Evolutionary conservation across 1,139 yeast species (phyloP).

Genomic region (Starmera stellimalicola): DNA sequence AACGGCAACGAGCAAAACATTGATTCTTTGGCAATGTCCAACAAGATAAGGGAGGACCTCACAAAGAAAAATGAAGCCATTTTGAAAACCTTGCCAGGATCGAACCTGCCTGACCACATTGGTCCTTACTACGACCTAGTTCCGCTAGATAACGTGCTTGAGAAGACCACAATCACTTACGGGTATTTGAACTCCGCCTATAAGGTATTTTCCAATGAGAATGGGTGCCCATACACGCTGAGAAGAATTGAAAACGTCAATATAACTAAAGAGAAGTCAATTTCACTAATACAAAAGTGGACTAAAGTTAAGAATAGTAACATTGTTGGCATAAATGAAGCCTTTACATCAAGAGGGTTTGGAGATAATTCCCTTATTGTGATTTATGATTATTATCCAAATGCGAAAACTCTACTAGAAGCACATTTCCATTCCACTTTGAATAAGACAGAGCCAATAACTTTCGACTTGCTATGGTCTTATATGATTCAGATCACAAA

Average conservation of each 20-base stretch:
- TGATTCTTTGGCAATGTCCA: conserved; percentile 62
- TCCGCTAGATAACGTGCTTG: conserved; percentile 61
- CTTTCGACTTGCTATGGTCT: conserved; percentile 65
- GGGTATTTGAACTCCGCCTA: conserved; percentile 57
- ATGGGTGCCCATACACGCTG: conserved; percentile 72
- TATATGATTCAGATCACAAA: conserved; percentile 65
- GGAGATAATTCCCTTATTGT: conserved; percentile 61
- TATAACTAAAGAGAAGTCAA: conserved; percentile 49
- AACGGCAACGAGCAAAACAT: conserved; percentile 64
- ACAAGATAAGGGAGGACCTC: conserved; percentile 60
- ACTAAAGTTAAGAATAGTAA: conserved; percentile 41
- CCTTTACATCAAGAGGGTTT: conserved; percentile 82
- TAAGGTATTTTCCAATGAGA: conserved; percentile 70
- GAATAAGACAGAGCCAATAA: conserved; percentile 32
- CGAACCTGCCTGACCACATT: conserved; percentile 66
- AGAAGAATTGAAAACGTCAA: conserved; percentile 63
- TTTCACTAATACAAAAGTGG: conserved; percentile 45
- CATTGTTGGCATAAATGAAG: conserved; percentile 63
- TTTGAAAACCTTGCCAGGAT: conserved; percentile 53
- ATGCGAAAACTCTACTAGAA: conserved; percentile 49
- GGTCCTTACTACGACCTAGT: conserved; percentile 78
- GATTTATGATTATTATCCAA: conserved; percentile 63
- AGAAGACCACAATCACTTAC: conserved; percentile 44
- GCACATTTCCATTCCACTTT: conserved; percentile 32
- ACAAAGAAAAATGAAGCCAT: conserved; percentile 76